Evolutionary conservation across 768 basidiomycete genomes (phyloP), one percentile per base, ranked within the genome.

Genomic region (Omphalotus guepiniiformis): DNA sequence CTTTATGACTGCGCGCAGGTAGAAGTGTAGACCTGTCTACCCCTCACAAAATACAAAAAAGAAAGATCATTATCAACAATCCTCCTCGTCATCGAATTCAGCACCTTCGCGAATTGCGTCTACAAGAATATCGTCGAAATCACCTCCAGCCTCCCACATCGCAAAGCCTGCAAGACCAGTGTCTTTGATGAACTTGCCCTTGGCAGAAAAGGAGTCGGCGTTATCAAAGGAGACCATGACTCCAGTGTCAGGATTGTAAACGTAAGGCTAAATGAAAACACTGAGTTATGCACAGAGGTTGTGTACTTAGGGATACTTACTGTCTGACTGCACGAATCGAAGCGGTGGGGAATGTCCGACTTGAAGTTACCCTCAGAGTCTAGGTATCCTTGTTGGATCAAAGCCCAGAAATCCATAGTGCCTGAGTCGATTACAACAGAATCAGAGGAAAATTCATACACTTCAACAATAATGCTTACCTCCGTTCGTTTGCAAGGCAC

Each of bases 121-220:
- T 9, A 78, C 50, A 34, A 79, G 62, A 51, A 73, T 72, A 37
- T 72, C 64, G 15, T 79, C 49, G 48, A 60, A 73, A 56, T 88
- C 86, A 4, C 85, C 83, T 23, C 79, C 84, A 48, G 81, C 76
- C 54, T 88, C 80, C 84, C 84, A 88, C 66, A 83, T 79, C 1
- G 80, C 63, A 58, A 88, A 88, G 3, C 86, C 87, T 52, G 67
- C 70, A 26, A 89, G 62, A 4, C 71, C 70, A 3, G 59, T 62
- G 16, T 63, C 51, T 49, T 71, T 69, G 56, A 88, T 82, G 63
- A 77, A 87, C 6, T 58, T 52, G 57, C 85, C 76, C 73, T 87
- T 77, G 42, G 71, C 72, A 16, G 66, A 58, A 49, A 74, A 71
- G 2, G 71, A 71, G 68, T 73, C 16, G 16, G 68, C 63, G 55